A percentile compares a stretch with the other conserved stretches of the same genome.
Evolutionary conservation across 768 basidiomycete species (phyloP).

Genomic region (Mycena haematopus): DNA sequence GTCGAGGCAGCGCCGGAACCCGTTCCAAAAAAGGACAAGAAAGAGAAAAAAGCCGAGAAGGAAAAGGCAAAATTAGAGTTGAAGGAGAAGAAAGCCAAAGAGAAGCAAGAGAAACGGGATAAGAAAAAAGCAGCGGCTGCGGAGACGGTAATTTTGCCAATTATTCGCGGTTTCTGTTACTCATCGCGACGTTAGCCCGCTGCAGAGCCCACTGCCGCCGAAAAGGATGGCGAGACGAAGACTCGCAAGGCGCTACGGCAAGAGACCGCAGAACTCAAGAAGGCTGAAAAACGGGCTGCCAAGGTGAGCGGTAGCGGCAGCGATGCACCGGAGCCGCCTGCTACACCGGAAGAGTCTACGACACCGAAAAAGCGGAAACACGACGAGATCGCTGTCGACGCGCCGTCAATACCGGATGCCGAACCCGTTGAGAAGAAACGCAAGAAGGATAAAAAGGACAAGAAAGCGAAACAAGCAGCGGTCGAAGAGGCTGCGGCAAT

Average conservation of each 20-base stretch:
- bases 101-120: constrained; percentile 43
- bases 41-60: constrained; percentile 34
- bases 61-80: constrained; percentile 39
- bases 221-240: constrained; percentile 3
- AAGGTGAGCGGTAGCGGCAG: constrained; percentile 6
- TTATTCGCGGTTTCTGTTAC: neutral
- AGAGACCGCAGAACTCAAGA: constrained; percentile 29
- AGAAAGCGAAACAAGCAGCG: constrained; percentile 36
- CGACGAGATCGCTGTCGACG: constrained; percentile 25
- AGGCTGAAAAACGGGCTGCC: constrained; percentile 18
- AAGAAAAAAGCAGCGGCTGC: constrained; percentile 18
- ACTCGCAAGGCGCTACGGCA: constrained; percentile 27
- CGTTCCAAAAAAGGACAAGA: constrained; percentile 32
- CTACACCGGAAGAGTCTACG: constrained; percentile 5
- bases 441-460: constrained; percentile 38
- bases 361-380: constrained; percentile 45
- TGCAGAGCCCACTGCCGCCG: neutral
- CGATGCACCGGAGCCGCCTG: constrained; percentile 19
- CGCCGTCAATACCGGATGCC: constrained; percentile 19
- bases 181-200: constrained; percentile 3
- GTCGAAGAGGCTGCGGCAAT: constrained; percentile 1
- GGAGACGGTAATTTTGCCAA: constrained; percentile 1
- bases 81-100: constrained; percentile 38
- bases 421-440: constrained; percentile 33
- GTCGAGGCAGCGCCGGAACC: constrained; percentile 20